phyloP scores from a whole-genome alignment of 176 grass and related monocot species.

The Thalia dealbata region DNA sequence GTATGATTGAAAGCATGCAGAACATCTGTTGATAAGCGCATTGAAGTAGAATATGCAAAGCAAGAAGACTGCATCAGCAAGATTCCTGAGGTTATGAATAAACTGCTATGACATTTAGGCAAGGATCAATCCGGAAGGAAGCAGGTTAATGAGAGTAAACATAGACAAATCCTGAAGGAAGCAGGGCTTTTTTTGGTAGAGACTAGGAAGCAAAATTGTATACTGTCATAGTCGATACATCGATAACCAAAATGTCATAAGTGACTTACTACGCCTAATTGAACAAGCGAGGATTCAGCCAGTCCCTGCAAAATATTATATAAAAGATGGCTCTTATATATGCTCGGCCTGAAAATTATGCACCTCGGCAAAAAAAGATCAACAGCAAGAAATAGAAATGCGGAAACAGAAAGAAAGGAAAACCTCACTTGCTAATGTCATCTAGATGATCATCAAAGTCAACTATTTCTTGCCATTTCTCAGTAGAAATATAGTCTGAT shows the following conservation, averaged over 20 bases:
- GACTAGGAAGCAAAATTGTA: not conserved
- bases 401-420: not conserved
- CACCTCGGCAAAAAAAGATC: not conserved
- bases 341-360: constrained; percentile 3
- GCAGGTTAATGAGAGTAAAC: not conserved
- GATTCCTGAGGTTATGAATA: too few relatives aligned
- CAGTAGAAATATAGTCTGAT: constrained; percentile 62
- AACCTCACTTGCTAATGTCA: constrained; percentile 95
- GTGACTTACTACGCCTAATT: constrained; percentile 17
- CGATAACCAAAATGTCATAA: not conserved
- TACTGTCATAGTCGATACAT: not conserved
- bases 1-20: too few relatives aligned
- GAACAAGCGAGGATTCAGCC: constrained; percentile 70
- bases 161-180: not conserved
- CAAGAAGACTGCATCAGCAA: too few relatives aligned
- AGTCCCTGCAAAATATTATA: constrained; percentile 57
- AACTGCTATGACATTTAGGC: not conserved
- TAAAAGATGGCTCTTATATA: not conserved
- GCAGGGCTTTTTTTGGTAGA: not conserved
- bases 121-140: not conserved
- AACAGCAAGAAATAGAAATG: constrained; percentile 4
- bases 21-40: too few relatives aligned
- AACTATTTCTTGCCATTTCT: constrained; percentile 76
- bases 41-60: too few relatives aligned
- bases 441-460: constrained; percentile 98